Base-by-base conservation (phyloP, 257 asterid genomes). In the Dorcoceras hygrometricum region DNA sequence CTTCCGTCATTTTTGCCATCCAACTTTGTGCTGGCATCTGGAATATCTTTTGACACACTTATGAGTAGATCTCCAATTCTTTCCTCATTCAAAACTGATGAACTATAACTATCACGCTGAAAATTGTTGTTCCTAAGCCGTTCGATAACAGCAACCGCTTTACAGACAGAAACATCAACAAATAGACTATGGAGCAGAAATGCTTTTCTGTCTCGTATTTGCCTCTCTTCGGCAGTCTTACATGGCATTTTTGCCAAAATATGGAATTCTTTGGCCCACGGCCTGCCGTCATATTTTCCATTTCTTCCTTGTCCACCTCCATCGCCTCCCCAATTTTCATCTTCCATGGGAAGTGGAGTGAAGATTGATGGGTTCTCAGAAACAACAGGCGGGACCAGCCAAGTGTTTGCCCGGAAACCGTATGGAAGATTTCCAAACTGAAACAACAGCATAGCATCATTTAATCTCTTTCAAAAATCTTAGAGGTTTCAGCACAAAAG, bases 371-470 rank as follows among this genome's bases (percentile, higher is more conserved):
- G 89, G 53, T 69, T 80, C 73, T 86, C 93, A 51, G 90, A 79
- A 70, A 82, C 84, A 54, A 82, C 65, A 36, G 93, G 78, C 14
- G 90, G 93, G 6, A 82, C 89, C 28, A 88, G 77, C 96, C 96
- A 88, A 16, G 96, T 86, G 80, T 88, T 88, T 58, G 96, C 90
- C 58, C 93, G 85, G 68, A 80, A 88, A 62, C 96, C 93, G 67
- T 86, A 88, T 14, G 96, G 96, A 74, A 88, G 96, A 79, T 88
- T 88, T 69, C 89, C 96, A 79, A 88, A 88, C 96, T 88, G 76
- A 61, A 73, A 73, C 19, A 59, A 64, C 18, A 75, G 64, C 22
- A 69, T 51, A 57, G 9, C 32, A 61, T 71, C 58, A 70, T 32
- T 62, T 36, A 36, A 46, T 56, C 54, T 28, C 34, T 36, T 68